Conservation (phyloP, 106 monocot genomes). For the Chionographis japonica region DNA sequence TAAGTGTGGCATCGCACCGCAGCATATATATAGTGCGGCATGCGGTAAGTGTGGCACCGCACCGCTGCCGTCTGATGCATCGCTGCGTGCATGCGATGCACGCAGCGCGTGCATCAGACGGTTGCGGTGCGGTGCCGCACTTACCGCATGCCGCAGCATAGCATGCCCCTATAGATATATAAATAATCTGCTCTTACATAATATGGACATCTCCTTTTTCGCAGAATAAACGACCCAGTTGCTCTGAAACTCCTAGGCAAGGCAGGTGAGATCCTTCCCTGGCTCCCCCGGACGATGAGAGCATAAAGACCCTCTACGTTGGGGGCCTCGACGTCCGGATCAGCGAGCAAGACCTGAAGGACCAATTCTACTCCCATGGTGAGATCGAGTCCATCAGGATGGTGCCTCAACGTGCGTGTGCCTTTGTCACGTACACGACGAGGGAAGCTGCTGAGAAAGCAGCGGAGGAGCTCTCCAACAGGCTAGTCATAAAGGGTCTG, state of each 20-base stretch:
- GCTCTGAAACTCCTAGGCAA: slow-evolving; percentile 85
- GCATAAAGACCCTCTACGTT: slow-evolving; percentile 90
- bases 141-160: too few species aligned
- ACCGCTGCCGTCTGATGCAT: too few species aligned
- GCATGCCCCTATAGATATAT: too few species aligned
- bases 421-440: slow-evolving; percentile 94
- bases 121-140: too few species aligned
- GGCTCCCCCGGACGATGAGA: slow-evolving; percentile 88
- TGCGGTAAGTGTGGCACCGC: too few species aligned
- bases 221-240: slow-evolving; percentile 96
- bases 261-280: slow-evolving; percentile 95
- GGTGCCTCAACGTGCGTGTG: slow-evolving; percentile 85
- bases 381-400: slow-evolving; percentile 90
- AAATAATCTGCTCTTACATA: neutral
- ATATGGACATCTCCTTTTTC: neutral
- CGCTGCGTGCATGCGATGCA: too few species aligned
- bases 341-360: slow-evolving; percentile 86
- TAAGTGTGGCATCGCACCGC: too few species aligned
- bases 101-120: too few species aligned
- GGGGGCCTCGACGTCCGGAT: slow-evolving; percentile 83
- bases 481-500: slow-evolving; percentile 83
- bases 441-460: slow-evolving; percentile 88
- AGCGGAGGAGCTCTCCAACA: slow-evolving; percentile 93
- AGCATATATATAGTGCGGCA: too few species aligned
- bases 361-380: slow-evolving; percentile 90